Evolutionary conservation across 305 asterid species (phyloP).

Genomic region (Caryopteris hybrid): DNA sequence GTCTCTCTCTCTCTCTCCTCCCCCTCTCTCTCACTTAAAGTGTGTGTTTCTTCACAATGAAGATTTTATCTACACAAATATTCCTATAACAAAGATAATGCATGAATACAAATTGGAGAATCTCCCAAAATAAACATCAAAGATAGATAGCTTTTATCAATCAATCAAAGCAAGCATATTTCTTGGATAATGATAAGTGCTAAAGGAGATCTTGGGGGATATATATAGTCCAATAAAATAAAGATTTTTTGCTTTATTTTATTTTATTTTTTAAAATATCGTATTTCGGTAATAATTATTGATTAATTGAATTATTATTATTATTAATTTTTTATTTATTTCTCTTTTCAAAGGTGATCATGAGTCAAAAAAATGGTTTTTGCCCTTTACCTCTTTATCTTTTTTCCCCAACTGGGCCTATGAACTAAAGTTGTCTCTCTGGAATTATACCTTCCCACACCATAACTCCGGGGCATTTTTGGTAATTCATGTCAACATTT

Average conservation of each 20-base stretch:
- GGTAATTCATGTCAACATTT: neutral
- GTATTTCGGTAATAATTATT: neutral
- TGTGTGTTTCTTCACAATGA: slow-evolving; percentile 38
- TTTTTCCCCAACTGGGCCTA: slow-evolving; percentile 38
- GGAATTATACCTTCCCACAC: slow-evolving; percentile 26
- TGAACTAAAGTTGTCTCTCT: slow-evolving; percentile 47
- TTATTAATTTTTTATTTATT: neutral
- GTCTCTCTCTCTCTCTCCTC: neutral
- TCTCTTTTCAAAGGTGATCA: slow-evolving; percentile 48
- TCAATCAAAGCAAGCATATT: slow-evolving; percentile 33
- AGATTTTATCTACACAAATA: slow-evolving; percentile 39
- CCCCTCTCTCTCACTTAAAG: neutral
- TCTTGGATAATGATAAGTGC: slow-evolving; percentile 44
- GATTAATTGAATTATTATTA: neutral
- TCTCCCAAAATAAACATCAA: slow-evolving; percentile 29
- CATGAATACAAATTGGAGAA: slow-evolving; percentile 42
- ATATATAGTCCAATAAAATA: slow-evolving; percentile 27
- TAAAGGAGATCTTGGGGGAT: slow-evolving; percentile 38
- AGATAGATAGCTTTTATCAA: slow-evolving; percentile 36
- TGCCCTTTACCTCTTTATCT: slow-evolving; percentile 48
- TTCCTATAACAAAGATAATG: slow-evolving; percentile 33
- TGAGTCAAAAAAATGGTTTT: slow-evolving; percentile 56
- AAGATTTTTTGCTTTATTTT: slow-evolving; percentile 15
- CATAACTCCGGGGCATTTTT: neutral
- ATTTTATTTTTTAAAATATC: neutral